phyloP scores from a whole-genome alignment of 1,139 yeast species.

The Ogataea hybrid region DNA sequence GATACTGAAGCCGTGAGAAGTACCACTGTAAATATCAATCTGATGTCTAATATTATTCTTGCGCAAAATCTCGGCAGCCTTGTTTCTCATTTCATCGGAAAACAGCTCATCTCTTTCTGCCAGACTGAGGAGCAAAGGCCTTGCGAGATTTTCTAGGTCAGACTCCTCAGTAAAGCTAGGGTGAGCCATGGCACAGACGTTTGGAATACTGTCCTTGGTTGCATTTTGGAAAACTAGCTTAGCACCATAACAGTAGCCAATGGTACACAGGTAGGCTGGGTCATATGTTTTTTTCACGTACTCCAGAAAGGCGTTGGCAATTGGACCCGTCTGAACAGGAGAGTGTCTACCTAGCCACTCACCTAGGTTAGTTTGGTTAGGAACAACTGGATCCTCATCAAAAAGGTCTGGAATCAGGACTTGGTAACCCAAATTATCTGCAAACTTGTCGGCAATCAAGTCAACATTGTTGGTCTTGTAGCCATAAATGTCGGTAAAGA shows the following conservation, averaged over 20 bases:
- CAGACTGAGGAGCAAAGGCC: conserved; percentile 67
- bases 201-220: conserved; percentile 44
- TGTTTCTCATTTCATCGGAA: conserved; percentile 58
- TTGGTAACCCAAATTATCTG: conserved; percentile 54
- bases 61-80: conserved; percentile 56
- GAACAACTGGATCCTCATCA: conserved; percentile 49
- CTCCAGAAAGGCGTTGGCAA: conserved; percentile 44
- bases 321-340: conserved; percentile 41
- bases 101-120: conserved; percentile 68
- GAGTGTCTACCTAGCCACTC: conserved; percentile 60
- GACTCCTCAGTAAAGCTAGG: conserved; percentile 70
- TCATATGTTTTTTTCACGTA: conserved; percentile 38
- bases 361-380: conserved; percentile 29
- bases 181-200: conserved; percentile 74
- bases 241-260: conserved; percentile 90
- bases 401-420: conserved; percentile 77
- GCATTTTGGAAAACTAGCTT: conserved; percentile 58
- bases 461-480: conserved; percentile 51
- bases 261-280: conserved; percentile 54
- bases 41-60: conserved; percentile 49
- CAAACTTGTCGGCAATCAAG: conserved; percentile 70
- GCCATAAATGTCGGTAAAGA: conserved; percentile 72
- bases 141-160: conserved; percentile 55
- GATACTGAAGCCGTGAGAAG: conserved; percentile 70
- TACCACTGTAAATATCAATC: conserved; percentile 59